These are phyloP conservation scores for Globisporangium takayamanum DNA, from an alignment of 352 stramenopile genomes.

Conservation along the genomic window DNA sequence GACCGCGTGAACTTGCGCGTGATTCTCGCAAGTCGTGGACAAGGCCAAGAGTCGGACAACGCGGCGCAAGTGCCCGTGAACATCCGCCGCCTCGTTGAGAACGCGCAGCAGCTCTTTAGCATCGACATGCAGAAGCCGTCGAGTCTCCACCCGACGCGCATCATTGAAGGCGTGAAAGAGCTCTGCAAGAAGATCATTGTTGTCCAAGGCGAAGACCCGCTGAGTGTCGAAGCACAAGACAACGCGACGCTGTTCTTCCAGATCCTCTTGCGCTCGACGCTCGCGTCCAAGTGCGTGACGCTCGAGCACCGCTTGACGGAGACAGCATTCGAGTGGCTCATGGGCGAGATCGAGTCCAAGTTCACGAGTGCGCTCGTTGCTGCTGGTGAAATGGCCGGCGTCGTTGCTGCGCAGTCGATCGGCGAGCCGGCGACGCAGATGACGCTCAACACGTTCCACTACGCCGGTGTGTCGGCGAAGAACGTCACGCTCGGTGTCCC, in stretches of 20 bases:
- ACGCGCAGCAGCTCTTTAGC: constrained; percentile 92
- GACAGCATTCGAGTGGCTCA: constrained; percentile 93
- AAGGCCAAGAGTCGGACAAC: constrained; percentile 90
- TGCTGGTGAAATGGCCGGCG: constrained; percentile 97
- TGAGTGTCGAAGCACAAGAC: constrained; percentile 95
- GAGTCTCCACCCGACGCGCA: constrained; percentile 88
- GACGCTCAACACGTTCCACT: constrained; percentile 99
- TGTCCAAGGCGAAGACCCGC: constrained; percentile 90
- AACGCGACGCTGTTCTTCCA: constrained; percentile 98
- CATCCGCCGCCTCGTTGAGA: constrained; percentile 93
- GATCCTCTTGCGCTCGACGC: constrained; percentile 94
- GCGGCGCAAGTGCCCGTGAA: constrained; percentile 91
- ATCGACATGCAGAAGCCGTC: constrained; percentile 92
- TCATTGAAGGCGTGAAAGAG: constrained; percentile 89
- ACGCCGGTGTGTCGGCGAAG: constrained; percentile 97
- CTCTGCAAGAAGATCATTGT: constrained; percentile 95
- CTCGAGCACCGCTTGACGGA: constrained; percentile 95
- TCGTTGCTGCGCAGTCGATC: constrained; percentile 98
- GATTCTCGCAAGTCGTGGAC: constrained; percentile 94
- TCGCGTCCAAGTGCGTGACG: constrained; percentile 95
- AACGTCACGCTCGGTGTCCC: constrained; percentile 99
- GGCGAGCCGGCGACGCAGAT: constrained; percentile 99
- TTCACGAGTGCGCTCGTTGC: constrained; percentile 94
- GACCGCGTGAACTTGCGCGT: constrained; percentile 93
- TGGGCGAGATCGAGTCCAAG: constrained; percentile 96